Evolutionary conservation across 2,329 filamentous ascomycete species (phyloP).

Genomic region (Lithohypha guttulata): DNA sequence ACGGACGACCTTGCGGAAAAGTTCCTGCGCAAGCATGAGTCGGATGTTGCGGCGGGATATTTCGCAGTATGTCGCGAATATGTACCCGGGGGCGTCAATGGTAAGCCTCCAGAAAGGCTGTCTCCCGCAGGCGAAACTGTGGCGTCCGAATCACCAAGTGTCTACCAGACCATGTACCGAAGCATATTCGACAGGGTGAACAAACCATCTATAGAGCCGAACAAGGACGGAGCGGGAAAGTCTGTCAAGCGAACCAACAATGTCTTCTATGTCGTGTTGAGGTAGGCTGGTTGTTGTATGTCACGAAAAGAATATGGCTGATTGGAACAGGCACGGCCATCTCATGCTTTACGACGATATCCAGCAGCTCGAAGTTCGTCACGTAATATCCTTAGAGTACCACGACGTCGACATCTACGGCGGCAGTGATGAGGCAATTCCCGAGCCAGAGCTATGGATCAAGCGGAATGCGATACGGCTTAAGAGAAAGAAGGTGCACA

Average conservation of each 20-base stretch:
- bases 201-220: constrained; percentile 42
- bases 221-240: constrained; percentile 33
- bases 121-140: constrained; percentile 72
- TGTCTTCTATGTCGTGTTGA: constrained; percentile 83
- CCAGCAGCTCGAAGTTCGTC: constrained; percentile 87
- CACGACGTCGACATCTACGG: constrained; percentile 78
- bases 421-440: constrained; percentile 56
- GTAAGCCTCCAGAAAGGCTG: constrained; percentile 77
- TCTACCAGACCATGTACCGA: constrained; percentile 96
- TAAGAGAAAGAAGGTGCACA: constrained; percentile 49
- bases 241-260: constrained; percentile 58
- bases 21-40: constrained; percentile 51
- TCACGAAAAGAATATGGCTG: constrained; percentile 27
- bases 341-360: constrained; percentile 96
- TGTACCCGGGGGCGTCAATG: constrained; percentile 80
- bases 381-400: constrained; percentile 86
- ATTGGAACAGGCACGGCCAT: constrained; percentile 59
- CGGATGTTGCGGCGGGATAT: constrained; percentile 78
- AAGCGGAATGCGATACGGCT: constrained; percentile 85
- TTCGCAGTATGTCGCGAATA: constrained; percentile 94
- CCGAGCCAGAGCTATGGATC: constrained; percentile 89
- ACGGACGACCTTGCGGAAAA: constrained; percentile 51
- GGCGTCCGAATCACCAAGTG: constrained; percentile 73
- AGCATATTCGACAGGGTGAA: constrained; percentile 82
- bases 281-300: neutral